A percentile compares a stretch with the other conserved stretches of the same genome.
Evolutionary conservation across 768 basidiomycete genomes (phyloP).

Genomic region (Pisolithus marmoratus): DNA sequence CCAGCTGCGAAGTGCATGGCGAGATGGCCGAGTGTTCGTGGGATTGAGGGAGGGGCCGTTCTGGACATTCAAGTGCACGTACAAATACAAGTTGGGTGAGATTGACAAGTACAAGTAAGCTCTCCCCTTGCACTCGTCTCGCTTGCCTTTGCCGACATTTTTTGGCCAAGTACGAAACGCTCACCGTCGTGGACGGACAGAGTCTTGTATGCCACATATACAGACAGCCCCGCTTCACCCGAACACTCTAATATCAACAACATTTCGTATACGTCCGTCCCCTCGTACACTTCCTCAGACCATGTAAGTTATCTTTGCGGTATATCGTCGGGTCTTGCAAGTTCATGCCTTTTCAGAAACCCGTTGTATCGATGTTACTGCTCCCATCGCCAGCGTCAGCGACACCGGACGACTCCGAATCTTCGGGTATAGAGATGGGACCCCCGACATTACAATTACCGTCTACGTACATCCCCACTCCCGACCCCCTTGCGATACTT

Average conservation of each 20-base stretch:
- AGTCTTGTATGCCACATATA: conserved; percentile 75
- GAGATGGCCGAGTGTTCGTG: conserved; percentile 60
- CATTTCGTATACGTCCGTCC: conserved; percentile 72
- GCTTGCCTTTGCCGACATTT: conserved; percentile 5
- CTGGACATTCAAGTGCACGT: conserved; percentile 85
- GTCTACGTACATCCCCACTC: conserved; percentile 40
- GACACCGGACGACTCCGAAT: conserved; percentile 7
- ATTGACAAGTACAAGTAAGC: conserved; percentile 74
- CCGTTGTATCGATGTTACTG: conserved; percentile 69
- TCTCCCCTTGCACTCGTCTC: conserved; percentile 14
- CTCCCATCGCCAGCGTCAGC: conserved; percentile 40
- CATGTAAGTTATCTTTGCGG: conserved; percentile 49
- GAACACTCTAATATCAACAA: conserved; percentile 54
- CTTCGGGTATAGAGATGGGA: not conserved
- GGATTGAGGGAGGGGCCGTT: conserved; percentile 83
- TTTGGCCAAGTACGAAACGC: conserved; percentile 49
- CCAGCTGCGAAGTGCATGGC: conserved; percentile 59
- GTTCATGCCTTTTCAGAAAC: conserved; percentile 53
- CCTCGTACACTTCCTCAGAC: conserved; percentile 84
- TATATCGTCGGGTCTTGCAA: not conserved
- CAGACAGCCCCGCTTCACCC: conserved; percentile 51
- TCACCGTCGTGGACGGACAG: conserved; percentile 92
- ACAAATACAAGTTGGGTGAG: conserved; percentile 79
- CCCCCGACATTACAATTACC: conserved; percentile 42
- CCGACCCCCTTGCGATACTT: conserved; percentile 46